A percentile compares a stretch with the other conserved stretches of the same genome.
Evolutionary conservation across 495 filamentous ascomycete species (phyloP).

Genomic region (Lindgomyces ingoldianus): DNA sequence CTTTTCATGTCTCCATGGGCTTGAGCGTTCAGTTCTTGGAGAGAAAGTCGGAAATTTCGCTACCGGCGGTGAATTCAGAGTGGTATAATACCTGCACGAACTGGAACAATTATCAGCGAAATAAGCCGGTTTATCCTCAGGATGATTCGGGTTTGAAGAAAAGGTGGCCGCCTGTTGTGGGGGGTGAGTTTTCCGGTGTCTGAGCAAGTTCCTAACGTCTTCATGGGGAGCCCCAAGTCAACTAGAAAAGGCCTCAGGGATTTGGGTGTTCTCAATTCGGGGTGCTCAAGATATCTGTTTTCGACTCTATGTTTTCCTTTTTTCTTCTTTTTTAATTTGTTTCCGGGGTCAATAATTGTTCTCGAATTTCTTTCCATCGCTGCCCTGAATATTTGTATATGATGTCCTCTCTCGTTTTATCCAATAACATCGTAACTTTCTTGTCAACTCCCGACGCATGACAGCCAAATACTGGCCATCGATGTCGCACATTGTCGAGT

Average conservation of each 20-base stretch:
- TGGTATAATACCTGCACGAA: constrained; percentile 33
- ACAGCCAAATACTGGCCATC: no score
- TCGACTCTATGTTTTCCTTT: neutral
- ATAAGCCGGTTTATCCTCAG: constrained; percentile 27
- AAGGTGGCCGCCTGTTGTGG: constrained; percentile 25
- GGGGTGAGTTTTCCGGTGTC: neutral
- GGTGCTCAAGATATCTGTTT: neutral
- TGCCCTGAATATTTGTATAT: no score
- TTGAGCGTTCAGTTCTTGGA: constrained; percentile 42
- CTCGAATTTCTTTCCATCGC: no score
- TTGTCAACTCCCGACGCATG: no score
- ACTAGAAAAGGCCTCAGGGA: no score
- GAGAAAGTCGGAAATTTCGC: constrained; percentile 22
- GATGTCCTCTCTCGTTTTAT: no score
- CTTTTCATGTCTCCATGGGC: constrained; percentile 41
- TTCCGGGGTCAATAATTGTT: no score
- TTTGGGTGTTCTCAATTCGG: no score
- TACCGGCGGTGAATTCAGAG: constrained; percentile 10
- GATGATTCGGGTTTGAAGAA: constrained; percentile 35
- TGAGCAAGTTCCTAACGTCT: no score
- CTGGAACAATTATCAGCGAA: constrained; percentile 25
- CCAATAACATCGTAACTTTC: no score
- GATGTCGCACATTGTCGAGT: neutral
- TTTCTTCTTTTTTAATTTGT: neutral
- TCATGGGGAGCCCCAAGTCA: no score